Evolutionary conservation across 1,284 basidiomycete species (phyloP), one percentile per base, ranked within the genome.

Genomic region (Moesziomyces parantarcticus): DNA sequence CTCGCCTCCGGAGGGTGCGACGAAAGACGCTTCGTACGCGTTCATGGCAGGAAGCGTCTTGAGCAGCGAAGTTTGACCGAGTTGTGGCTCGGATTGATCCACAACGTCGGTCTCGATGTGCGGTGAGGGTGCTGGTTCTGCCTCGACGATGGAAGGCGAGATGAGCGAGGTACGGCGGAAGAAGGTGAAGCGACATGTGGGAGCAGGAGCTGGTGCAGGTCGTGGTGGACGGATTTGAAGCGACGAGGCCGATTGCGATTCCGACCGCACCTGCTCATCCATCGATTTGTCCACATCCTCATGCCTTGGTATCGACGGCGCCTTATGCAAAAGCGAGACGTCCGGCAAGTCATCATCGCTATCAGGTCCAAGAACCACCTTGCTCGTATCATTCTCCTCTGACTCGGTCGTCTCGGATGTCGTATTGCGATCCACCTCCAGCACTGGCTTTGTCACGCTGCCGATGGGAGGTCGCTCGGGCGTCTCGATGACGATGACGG

Each of bases 161-260:
- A 32, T 18, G 40, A 14, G 5, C 22, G 57, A 25, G 44, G 29
- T 1, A 8, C 20, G 58, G 36, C 49, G 39, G 43, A 68, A 68
- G 51, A 68, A 58, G 8, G 50, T 61, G 42, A 68, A 68, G 5
- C 58, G 50, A 21, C 65, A 68, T 5, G 64, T 67, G 9, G 26
- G 41, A 3, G 13, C 20, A 3, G 18, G 16, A 8, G 18, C 14
- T 1, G n/a, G 5, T 4, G 42, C 58, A 0, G 65, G 50, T 1
- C 61, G 6, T 10, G 65, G 65, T 3, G 43, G 13, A 8, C 58
- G 41, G 16, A 68, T 54, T 6, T 47, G 58, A 2, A 68, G 55
- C 5, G 65, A 61, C 10, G 64, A 67, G 16, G 49, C 54, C 0
- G 58, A 60, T 0, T 49, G 20, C 46, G 48, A 32, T 3, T 10